Evolutionary conservation across 768 basidiomycete species (phyloP), one percentile per base, ranked within the genome.

Genomic region (Lentinula raphanica): DNA sequence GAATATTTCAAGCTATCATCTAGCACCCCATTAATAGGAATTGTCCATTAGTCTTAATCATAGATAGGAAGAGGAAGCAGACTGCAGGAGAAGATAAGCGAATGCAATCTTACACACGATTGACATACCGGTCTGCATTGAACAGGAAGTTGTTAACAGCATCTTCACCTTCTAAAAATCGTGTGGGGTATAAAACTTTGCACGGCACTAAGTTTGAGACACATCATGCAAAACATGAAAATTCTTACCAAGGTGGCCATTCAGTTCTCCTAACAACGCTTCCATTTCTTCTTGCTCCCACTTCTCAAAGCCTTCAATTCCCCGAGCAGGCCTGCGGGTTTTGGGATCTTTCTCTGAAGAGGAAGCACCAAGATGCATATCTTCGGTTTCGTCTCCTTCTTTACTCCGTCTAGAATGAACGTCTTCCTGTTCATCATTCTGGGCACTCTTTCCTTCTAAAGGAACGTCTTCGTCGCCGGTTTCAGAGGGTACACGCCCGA

Each of bases 131-230:
- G 67, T 96, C 94, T 28, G 92, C 83, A 66, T 90, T 92, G 74
- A 96, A 96, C 60, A 97, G 73, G 76, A 97, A 96, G 69, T 98
- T 98, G 63, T 95, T 88, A 5, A 89, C 87, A 1, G 84, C 78
- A 67, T 96, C 93, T 72, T 98, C 95, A n/a, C 84, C 90, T 71
- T 98, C 95, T 60, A 98, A 67, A 75, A 98, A 98, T 11, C 86
- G 84, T 15, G 79, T 90, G 2, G 95, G 86, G 72, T 90, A 90
- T 11, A 92, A 56, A 38, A 98, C 95, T 35, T 35, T 96, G 63
- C 17, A 27, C n/a, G 2, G 23, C 31, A 11, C 4, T 21, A 35
- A 23, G 27, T 39, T 11, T 28, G 17, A 29, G 21, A 42, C 8
- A 19, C n/a, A 0, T 12, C 12, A 46, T 19, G 25, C 31, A 11